A percentile compares a stretch with the other conserved stretches of the same genome.
phyloP scores from a whole-genome alignment of 2,329 filamentous ascomycete species.

The Chaetomiaceae sp. region DNA sequence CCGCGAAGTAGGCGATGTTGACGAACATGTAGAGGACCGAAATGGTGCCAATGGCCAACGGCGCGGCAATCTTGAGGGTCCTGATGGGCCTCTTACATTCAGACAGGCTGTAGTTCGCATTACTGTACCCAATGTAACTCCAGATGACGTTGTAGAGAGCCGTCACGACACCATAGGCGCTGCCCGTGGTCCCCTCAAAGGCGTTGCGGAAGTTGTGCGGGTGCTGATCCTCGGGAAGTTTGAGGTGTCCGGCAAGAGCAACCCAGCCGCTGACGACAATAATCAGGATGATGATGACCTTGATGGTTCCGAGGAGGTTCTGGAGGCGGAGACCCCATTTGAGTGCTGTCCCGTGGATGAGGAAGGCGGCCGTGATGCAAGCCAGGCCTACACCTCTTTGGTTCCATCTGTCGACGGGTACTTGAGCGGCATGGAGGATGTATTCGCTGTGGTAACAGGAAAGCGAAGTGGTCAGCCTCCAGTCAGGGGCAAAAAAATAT shows the following conservation, averaged over 20 bases:
- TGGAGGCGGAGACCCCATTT: conserved; percentile 65
- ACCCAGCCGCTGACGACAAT: conserved; percentile 61
- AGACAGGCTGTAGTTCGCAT: conserved; percentile 62
- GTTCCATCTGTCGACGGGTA: conserved; percentile 62
- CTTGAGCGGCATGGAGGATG: conserved; percentile 60
- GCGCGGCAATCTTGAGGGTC: conserved; percentile 62
- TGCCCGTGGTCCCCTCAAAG: conserved; percentile 62
- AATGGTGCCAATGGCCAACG: conserved; percentile 54
- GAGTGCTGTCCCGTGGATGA: conserved; percentile 60
- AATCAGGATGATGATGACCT: conserved; percentile 61
- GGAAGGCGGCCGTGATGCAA: conserved; percentile 60
- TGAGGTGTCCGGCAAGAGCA: conserved; percentile 57
- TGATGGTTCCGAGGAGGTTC: conserved; percentile 61
- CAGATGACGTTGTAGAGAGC: conserved; percentile 70
- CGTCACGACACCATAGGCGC: conserved; percentile 63
- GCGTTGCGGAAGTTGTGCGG: conserved; percentile 60
- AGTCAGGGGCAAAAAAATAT: neutral
- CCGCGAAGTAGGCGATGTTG: conserved; percentile 64
- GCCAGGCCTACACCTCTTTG: conserved; percentile 63
- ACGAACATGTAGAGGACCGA: conserved; percentile 61
- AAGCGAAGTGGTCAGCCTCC: too few species aligned
- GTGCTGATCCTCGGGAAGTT: conserved; percentile 47
- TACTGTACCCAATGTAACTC: conserved; percentile 65
- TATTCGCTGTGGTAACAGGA: conserved; percentile 63
- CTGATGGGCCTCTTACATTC: conserved; percentile 63